A percentile compares a stretch with the other conserved stretches of the same genome.
These are phyloP conservation scores for Lippia alba DNA, from an alignment of 305 asterid species.

Conservation along the genomic window DNA sequence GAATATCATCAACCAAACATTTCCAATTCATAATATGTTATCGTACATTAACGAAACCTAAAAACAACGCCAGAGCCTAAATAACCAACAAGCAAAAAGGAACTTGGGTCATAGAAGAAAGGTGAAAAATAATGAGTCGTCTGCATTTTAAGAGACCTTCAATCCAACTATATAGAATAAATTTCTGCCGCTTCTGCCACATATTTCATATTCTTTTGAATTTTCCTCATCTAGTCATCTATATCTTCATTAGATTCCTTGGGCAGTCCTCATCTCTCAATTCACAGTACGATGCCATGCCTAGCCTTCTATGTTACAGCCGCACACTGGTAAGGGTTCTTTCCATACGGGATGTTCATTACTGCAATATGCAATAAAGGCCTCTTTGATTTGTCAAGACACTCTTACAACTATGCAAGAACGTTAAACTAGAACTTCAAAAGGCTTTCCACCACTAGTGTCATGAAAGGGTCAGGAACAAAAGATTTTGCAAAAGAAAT, in stretches of 20 bases:
- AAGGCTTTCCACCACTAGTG: not conserved
- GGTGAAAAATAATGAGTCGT: too few species aligned
- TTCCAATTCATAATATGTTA: too few species aligned
- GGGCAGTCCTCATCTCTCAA: not conserved
- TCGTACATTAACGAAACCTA: not conserved
- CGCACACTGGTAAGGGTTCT: too few species aligned
- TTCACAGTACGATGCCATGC: not conserved
- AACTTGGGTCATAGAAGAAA: not conserved
- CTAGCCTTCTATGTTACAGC: not conserved
- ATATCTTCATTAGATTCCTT: not conserved
- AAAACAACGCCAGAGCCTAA: not conserved
- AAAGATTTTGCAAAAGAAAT: not conserved
- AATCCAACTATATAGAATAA: too few species aligned
- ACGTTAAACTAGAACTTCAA: too few species aligned
- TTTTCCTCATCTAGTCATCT: not conserved
- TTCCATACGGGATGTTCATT: not conserved
- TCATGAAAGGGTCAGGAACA: not conserved
- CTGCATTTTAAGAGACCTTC: too few species aligned
- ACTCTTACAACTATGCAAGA: too few species aligned
- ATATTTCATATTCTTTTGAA: not conserved
- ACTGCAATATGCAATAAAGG: not conserved
- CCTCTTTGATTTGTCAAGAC: not conserved
- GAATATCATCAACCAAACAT: not conserved
- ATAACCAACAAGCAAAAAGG: not conserved
- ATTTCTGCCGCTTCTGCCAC: too few species aligned